Evolutionary conservation across 2,329 filamentous ascomycete species (phyloP), one percentile per base, ranked within the genome.

Genomic region (Dryadomyces sulphureus): DNA sequence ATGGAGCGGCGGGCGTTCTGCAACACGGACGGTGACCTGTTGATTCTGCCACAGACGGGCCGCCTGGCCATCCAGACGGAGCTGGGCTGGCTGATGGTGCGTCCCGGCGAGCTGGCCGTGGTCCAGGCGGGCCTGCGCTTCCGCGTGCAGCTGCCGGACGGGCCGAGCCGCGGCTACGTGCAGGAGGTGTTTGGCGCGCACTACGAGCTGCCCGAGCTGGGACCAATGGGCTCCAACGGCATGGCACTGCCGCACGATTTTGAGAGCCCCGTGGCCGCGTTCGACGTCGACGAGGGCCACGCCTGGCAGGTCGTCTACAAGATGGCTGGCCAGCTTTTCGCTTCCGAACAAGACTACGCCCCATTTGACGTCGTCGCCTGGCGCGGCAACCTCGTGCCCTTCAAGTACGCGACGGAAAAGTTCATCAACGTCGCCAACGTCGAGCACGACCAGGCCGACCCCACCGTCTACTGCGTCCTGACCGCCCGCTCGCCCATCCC

Each of bases 341-440:
- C 62, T 20, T 76, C 72, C 46, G 68, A 67, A 20, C 80, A 84
- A 56, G 65, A 65, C 20, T 79, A 84, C 56, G 78, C 72, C 2
- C 80, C 81, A 0, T 85, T 83, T 54, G 79, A 84, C 53, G 79
- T 50, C 1, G 49, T 83, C 0, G 79, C 77, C 2, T 84, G 80
- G 79, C 79, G 83, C 53, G 79, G 79, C n/a, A 77, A 74, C 44
- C 81, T 81, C 54, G 75, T 76, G 45, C 72, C 71, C 0, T 74
- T 68, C 59, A 75, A 75, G 57, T 76, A 76, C 54, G 71, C 71
- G 43, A 56, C 75, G 4, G 71, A 68, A 7, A 72, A 71, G 48
- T 62, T 80, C 65, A 57, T 81, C 68, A 70, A 71, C 61, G 41
- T 48, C 2, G 60, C 75, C 59, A 69, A 66, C 50, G 70, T 76